A percentile compares a stretch with the other conserved stretches of the same genome.
Evolutionary conservation across 2,329 filamentous ascomycete genomes (phyloP).

Genomic region (Lachnellula subtilissima): DNA sequence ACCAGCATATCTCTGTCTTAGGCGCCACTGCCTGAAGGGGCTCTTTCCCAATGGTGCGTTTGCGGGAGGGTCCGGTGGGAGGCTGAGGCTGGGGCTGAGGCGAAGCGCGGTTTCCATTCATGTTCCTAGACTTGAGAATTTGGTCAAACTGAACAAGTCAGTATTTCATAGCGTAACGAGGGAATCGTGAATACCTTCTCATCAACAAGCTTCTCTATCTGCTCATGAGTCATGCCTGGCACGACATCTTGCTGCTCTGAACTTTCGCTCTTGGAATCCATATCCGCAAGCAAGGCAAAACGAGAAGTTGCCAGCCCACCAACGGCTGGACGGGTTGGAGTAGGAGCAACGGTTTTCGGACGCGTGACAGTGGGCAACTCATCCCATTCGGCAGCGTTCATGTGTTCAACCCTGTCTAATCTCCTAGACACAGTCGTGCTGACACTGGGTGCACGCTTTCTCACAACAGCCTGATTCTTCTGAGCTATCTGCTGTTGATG

Average conservation of each 20-base stretch:
- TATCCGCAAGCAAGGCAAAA: constrained; percentile 15
- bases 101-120: background rate
- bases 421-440: constrained; percentile 1
- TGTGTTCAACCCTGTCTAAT: constrained; percentile 13
- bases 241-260: constrained; percentile 1
- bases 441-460: background rate
- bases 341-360: constrained; percentile 1
- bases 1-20: constrained; percentile 24
- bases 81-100: background rate
- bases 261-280: constrained; percentile 3
- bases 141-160: background rate
- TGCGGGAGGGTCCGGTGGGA: background rate
- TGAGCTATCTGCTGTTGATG: constrained; percentile 7
- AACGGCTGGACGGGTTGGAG: background rate
- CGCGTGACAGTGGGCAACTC: constrained; percentile 6
- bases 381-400: constrained; percentile 25
- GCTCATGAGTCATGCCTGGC: constrained; percentile 7
- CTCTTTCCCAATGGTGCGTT: constrained; percentile 4
- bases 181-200: constrained; percentile 12
- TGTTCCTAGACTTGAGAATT: background rate
- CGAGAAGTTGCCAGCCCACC: constrained; percentile 13
- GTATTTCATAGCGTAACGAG: background rate
- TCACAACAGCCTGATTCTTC: background rate
- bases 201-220: constrained; percentile 15
- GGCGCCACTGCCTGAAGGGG: constrained; percentile 11